These are phyloP conservation scores for Aspergillus sp. DNA, from an alignment of 2,329 filamentous ascomycete genomes.

Conservation along the genomic window DNA sequence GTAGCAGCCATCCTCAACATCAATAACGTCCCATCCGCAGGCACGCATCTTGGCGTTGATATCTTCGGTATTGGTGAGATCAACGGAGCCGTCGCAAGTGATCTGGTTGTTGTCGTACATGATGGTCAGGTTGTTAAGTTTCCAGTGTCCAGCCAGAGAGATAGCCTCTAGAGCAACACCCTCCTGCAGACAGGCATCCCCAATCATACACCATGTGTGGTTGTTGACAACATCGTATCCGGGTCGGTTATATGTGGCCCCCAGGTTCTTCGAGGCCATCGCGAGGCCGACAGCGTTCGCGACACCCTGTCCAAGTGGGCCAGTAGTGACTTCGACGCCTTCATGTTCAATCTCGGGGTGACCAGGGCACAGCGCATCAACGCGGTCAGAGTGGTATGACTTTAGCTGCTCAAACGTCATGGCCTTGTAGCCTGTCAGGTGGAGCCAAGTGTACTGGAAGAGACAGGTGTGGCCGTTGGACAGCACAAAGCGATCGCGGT, in stretches of 20 bases:
- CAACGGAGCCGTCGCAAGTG: conserved; percentile 59
- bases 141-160: conserved; percentile 55
- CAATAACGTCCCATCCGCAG: conserved; percentile 57
- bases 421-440: conserved; percentile 32
- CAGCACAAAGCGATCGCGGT: conserved; percentile 47
- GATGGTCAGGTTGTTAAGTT: conserved; percentile 57
- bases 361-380: conserved; percentile 30
- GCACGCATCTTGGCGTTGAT: conserved; percentile 60
- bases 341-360: conserved; percentile 59
- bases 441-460: conserved; percentile 34
- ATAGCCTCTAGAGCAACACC: conserved; percentile 60
- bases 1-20: conserved; percentile 54
- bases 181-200: conserved; percentile 60
- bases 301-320: conserved; percentile 60
- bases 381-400: conserved; percentile 32
- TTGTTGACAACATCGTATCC: conserved; percentile 52
- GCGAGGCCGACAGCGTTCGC: conserved; percentile 61
- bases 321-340: conserved; percentile 61
- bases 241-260: conserved; percentile 54
- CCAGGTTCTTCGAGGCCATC: conserved; percentile 58
- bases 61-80: conserved; percentile 57
- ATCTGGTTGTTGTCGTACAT: conserved; percentile 64
- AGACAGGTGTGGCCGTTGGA: conserved; percentile 43
- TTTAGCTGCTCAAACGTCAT: conserved; percentile 38
- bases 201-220: conserved; percentile 58